Evolutionary conservation across 176 grass and related monocot genomes (phyloP).

Genomic region (Stipa capillata): DNA sequence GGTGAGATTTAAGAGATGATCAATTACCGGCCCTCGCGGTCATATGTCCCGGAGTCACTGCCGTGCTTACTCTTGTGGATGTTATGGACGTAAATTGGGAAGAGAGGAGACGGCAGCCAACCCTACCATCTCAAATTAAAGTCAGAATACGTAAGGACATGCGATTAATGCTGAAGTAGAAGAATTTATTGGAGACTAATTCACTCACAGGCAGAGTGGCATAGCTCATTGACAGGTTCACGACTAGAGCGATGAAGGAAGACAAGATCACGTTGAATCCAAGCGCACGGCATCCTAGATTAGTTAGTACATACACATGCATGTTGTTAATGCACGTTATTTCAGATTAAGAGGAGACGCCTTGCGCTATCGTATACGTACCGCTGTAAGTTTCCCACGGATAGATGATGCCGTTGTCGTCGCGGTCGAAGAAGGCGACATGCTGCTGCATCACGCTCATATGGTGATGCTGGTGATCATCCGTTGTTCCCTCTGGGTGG

Average conservation of each 20-base stretch:
- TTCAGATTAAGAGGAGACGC: too few species aligned
- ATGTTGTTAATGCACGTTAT: too few species aligned
- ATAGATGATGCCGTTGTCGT: conserved; percentile 77
- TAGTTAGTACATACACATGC: too few species aligned
- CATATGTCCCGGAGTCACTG: conserved; percentile 60
- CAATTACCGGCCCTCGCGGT: conserved; percentile 84
- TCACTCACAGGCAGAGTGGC: conserved; percentile 57
- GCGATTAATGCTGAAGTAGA: background rate
- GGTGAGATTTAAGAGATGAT: too few species aligned
- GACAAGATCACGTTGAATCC: conserved; percentile 80
- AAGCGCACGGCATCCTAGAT: conserved; percentile 50
- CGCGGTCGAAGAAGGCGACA: conserved; percentile 80
- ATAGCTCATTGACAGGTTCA: conserved; percentile 72
- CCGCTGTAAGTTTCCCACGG: conserved; percentile 80
- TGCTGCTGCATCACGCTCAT: conserved; percentile 91
- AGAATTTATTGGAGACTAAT: accelerated
- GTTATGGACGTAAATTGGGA: conserved; percentile 82
- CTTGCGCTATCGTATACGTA: too few species aligned
- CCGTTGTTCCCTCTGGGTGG: conserved; percentile 71
- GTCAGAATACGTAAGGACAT: background rate
- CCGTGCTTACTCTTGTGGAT: conserved; percentile 85
- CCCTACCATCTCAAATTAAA: conserved; percentile 17
- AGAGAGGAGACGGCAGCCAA: conserved; percentile 61
- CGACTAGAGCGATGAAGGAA: conserved; percentile 37
- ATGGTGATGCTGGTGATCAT: conserved; percentile 38